Conservation (phyloP, 495 filamentous ascomycete species). For the Hypoxylon fuscum region DNA sequence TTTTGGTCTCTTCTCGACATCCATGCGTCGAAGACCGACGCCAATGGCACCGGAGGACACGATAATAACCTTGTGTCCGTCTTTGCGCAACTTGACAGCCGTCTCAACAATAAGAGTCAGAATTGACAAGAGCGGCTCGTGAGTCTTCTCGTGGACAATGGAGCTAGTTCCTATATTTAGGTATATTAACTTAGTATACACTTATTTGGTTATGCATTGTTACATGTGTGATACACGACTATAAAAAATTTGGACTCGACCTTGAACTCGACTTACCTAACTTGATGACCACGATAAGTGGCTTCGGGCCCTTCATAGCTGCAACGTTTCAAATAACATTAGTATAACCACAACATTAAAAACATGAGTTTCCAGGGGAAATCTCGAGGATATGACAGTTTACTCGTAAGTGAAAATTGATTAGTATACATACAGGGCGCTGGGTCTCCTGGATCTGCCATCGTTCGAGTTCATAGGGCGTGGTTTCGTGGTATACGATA, state of each 20-base stretch:
- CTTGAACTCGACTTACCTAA: conserved; percentile 71
- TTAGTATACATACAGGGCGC: conserved; percentile 45
- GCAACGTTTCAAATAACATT: conserved; percentile 17
- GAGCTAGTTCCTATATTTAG: conserved; percentile 85
- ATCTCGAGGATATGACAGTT: conserved; percentile 1
- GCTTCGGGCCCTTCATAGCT: conserved; percentile 63
- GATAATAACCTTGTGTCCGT: conserved; percentile 93
- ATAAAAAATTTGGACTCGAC: neutral
- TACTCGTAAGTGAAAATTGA: conserved; percentile 9
- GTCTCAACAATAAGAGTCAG: conserved; percentile 93
- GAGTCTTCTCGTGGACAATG: conserved; percentile 96
- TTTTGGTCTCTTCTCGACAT: conserved; percentile 88
- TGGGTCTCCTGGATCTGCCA: conserved; percentile 32
- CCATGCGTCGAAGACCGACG: conserved; percentile 87
- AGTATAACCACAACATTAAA: conserved; percentile 17
- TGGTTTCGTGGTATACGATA: neutral
- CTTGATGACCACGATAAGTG: conserved; percentile 89
- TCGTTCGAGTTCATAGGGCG: conserved; percentile 32
- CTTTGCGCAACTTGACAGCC: conserved; percentile 79
- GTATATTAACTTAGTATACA: conserved; percentile 19
- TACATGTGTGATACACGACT: neutral
- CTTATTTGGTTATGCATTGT: neutral
- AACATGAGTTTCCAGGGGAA: neutral
- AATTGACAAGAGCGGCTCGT: conserved; percentile 93
- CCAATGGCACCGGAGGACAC: conserved; percentile 98